Evolutionary conservation across 495 filamentous ascomycete species (phyloP), one percentile per base, ranked within the genome.

Genomic region (Neurospora intermedia): DNA sequence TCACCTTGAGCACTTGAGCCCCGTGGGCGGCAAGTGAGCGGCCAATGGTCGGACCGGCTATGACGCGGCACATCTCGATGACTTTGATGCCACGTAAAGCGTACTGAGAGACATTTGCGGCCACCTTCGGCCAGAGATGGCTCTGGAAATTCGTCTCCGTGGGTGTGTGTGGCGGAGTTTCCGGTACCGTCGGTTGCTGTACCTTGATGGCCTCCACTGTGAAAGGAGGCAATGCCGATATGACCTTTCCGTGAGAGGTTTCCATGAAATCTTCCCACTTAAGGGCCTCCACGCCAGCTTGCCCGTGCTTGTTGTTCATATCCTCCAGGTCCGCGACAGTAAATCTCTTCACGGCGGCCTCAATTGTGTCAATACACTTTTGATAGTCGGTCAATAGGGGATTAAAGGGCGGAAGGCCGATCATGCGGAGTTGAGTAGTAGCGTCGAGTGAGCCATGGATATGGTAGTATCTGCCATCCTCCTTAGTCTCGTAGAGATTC

Each of bases 381-480:
- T 85, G 85, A 72, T 93, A 92, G 74, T 89, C 88, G 3, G 87
- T 91, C 77, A 93, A 75, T 71, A 88, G 86, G 13, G 91, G 88
- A 10, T 86, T 83, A 48, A 89, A 83, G 1, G 89, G 83, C 20
- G 90, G 87, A 39, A 94, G 83, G 1, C 90, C 91, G 71, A 93
- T 88, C 91, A 93, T 93, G 69, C 88, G 83, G 71, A 93, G 82
- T 4, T 90, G 91, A 8, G 85, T 88, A 13, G 84, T 87, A 20
- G 92, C 91, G 73, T 93, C 90, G 20, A 94, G 79, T 1, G 91
- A 93, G 40, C 92, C 91, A 79, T 94, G 92, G 72, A 93, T 91
- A 77, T 94, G 92, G 78, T 90, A 94, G 78, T 86, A 94, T 76
- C 90, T 85, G 62, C 85, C 87, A 38, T 81, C 83, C 69, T 85